Percentiles rank a stretch among this genome's conserved stretches.
Evolutionary conservation across 176 grass and related monocot species (phyloP).

Genomic region (Dactylis glomerata): DNA sequence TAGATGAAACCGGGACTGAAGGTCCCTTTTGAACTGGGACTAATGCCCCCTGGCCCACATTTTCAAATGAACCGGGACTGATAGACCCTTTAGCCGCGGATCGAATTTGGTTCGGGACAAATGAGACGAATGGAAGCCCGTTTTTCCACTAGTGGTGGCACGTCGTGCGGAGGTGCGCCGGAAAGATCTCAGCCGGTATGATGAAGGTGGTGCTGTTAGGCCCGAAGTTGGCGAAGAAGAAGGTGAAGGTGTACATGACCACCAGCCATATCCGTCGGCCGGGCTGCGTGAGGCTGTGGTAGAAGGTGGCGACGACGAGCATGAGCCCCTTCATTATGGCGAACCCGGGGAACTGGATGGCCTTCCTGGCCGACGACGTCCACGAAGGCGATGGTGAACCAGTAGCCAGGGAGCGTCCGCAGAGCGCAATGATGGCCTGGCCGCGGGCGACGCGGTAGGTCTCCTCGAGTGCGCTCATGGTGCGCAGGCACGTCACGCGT

Average conservation of each 20-base stretch:
- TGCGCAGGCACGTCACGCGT: too few relatives aligned
- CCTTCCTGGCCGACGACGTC: slow-evolving; percentile 2
- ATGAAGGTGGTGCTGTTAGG: slow-evolving; percentile 6
- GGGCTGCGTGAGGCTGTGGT: neutral
- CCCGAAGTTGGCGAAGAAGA: slow-evolving; percentile 7
- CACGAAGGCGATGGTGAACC: slow-evolving; percentile 9
- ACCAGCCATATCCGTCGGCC: neutral
- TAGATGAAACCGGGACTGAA: too few relatives aligned
- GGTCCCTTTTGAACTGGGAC: too few relatives aligned
- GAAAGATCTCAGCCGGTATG: neutral
- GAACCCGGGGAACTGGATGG: slow-evolving; percentile 7
- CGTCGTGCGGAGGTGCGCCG: neutral
- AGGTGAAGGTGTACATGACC: slow-evolving; percentile 4
- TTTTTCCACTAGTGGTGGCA: too few relatives aligned
- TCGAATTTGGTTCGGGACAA: too few relatives aligned
- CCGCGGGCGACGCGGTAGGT: neutral
- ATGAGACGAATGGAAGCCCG: too few relatives aligned
- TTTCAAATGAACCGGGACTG: too few relatives aligned
- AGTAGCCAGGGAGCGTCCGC: slow-evolving; percentile 5
- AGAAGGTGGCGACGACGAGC: neutral
- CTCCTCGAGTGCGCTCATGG: slow-evolving; percentile 8
- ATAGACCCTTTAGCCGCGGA: too few relatives aligned
- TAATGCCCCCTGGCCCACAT: too few relatives aligned
- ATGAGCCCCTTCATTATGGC: slow-evolving; percentile 8
- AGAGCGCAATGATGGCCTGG: neutral